Percentiles rank a stretch among this genome's conserved stretches.
Conservation (phyloP, 495 filamentous ascomycete species). For the Trichocladium uniseriatum region DNA sequence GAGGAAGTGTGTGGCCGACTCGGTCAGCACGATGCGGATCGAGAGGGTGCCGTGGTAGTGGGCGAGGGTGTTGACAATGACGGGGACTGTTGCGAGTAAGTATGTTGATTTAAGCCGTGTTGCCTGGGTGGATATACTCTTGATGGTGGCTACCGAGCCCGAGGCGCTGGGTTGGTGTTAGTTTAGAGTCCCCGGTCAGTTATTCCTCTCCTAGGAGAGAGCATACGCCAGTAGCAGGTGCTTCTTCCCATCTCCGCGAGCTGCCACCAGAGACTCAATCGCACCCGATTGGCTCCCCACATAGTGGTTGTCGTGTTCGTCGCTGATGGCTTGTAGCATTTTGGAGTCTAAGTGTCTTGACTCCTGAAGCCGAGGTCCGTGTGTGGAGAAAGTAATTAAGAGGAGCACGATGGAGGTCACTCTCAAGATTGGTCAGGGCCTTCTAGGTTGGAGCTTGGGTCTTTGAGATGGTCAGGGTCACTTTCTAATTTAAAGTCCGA, state of each 20-base stretch:
- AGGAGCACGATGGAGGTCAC: no score
- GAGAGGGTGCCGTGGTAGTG: slow-evolving; percentile 48
- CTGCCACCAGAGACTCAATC: slow-evolving; percentile 24
- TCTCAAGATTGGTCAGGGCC: no score
- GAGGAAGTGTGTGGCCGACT: slow-evolving; percentile 63
- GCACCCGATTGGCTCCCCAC: slow-evolving; percentile 22
- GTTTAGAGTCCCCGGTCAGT: not conserved
- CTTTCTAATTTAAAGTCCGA: no score
- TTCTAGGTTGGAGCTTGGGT: no score
- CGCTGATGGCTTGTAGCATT: slow-evolving; percentile 30
- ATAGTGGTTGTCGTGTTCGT: slow-evolving; percentile 27
- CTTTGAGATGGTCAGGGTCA: no score
- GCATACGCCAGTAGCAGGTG: slow-evolving; percentile 73
- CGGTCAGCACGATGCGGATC: slow-evolving; percentile 70
- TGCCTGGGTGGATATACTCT: slow-evolving; percentile 27
- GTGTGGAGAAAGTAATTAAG: no score
- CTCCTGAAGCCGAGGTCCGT: not conserved
- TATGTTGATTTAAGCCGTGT: not conserved
- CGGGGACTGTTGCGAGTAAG: slow-evolving; percentile 50
- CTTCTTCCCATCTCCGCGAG: slow-evolving; percentile 50
- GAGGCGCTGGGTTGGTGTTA: slow-evolving; percentile 20
- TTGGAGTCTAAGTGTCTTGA: not conserved
- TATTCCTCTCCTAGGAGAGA: slow-evolving; percentile 32
- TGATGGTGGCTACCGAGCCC: slow-evolving; percentile 74
- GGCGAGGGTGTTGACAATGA: slow-evolving; percentile 54